Evolutionary conservation across 768 basidiomycete genomes (phyloP), one percentile per base, ranked within the genome.

Genomic region (Trametopsis cervina): DNA sequence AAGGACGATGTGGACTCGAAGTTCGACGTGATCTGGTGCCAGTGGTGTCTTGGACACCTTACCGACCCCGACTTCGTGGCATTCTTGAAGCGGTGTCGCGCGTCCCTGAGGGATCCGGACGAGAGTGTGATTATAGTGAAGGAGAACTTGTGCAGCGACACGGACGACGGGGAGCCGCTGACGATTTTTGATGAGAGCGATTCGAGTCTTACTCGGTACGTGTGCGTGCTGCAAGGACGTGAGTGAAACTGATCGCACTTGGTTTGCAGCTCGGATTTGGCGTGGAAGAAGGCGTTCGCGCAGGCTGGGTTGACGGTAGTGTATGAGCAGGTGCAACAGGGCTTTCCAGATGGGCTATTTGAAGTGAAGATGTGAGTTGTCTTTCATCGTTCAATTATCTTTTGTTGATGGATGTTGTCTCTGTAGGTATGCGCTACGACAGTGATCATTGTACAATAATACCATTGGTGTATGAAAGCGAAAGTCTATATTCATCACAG

Each of bases 31-130:
- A 77, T 95, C 49, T 93, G 90, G 94, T 90, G 89, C 58, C 95
- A 99, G 64, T 98, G 95, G 95, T 95, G 94, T 69, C 74, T 97
- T 13, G 89, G 90, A 2, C 89, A 94, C 69, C 73, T 96, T 49
- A 77, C 72, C 46, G 82, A 94, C 61, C 59, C 62, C 6, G 88
- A 95, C 61, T 76, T 97, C 20, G 74, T 90, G 22, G 63, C 68
- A 2, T 97, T 97, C 68, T 73, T 97, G 54, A 69, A 73, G 55
- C 71, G 81, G 40, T 74, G 83, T 52, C 72, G 73, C 40, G 67
- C 65, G 2, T 80, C 90, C 0, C 62, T 97, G 49, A 71, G 82
- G n/a, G 59, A 62, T 40, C 59, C 57, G 26, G 65, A 59, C 1
- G 57, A 65, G 36, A 81, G 84, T 46, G 51, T 89, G 33, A 85